Percentiles rank a stretch among this genome's conserved stretches.
phyloP scores from a whole-genome alignment of 768 basidiomycete species.

The Trametes villosa region DNA sequence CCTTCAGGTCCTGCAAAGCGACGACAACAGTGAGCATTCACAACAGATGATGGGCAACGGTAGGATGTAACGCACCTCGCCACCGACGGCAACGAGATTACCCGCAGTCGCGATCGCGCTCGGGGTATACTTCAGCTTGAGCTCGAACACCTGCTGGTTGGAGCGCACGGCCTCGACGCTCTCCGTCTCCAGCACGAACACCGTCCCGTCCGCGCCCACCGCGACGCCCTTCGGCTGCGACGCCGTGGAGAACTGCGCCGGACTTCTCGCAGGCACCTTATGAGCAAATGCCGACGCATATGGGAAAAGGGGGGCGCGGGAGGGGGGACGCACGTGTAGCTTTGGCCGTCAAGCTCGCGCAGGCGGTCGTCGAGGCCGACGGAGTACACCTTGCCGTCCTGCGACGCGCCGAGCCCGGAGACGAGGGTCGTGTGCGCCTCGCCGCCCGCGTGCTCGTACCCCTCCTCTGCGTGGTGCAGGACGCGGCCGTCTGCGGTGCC shows the following conservation, averaged over 20 bases:
- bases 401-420: constrained; percentile 56
- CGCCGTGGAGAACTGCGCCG: constrained; percentile 52
- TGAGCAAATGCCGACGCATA: neutral
- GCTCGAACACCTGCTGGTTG: constrained; percentile 68
- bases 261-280: constrained; percentile 40
- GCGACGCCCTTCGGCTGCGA: constrained; percentile 76
- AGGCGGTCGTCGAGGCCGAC: constrained; percentile 83
- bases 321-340: constrained; percentile 52
- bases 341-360: constrained; percentile 61
- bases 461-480: constrained; percentile 60
- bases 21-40: neutral
- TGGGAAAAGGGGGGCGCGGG: neutral
- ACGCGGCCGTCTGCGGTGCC: constrained; percentile 83
- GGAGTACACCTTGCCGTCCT: constrained; percentile 61
- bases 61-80: constrained; percentile 55
- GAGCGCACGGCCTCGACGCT: constrained; percentile 67
- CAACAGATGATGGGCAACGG: too few relatives aligned
- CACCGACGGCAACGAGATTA: constrained; percentile 68
- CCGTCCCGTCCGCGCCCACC: constrained; percentile 57
- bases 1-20: constrained; percentile 64
- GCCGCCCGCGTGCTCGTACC: constrained; percentile 56
- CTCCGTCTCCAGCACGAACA: constrained; percentile 66
- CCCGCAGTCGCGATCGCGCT: constrained; percentile 60
- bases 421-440: constrained; percentile 74
- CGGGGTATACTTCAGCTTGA: constrained; percentile 53